These are phyloP conservation scores for Colletotrichum zoysiae DNA, from an alignment of 2,329 filamentous ascomycete species.

Conservation along the genomic window DNA sequence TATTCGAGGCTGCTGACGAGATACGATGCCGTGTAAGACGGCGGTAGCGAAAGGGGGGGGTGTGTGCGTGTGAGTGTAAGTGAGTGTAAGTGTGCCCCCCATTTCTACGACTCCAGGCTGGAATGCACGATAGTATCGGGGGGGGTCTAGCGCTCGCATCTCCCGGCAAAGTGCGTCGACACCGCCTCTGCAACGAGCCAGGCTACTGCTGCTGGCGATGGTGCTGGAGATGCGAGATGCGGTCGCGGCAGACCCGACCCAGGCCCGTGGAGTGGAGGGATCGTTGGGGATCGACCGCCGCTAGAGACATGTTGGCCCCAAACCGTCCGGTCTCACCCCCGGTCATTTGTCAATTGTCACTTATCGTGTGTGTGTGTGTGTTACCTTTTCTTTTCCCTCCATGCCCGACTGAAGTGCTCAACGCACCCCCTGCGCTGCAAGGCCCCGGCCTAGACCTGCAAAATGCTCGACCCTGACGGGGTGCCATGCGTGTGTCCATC, in stretches of 20 bases:
- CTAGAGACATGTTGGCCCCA: background rate
- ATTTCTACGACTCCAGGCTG: background rate
- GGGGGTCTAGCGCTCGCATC: conserved; percentile 10
- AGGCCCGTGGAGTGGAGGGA: conserved; percentile 12
- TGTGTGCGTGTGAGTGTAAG: background rate
- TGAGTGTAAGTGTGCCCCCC: background rate
- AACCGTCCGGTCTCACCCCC: conserved; percentile 1
- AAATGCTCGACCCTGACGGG: conserved; percentile 10
- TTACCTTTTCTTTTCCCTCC: background rate
- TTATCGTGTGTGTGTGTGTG: background rate
- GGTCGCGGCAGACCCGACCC: conserved; percentile 21
- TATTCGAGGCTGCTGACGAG: conserved; percentile 8
- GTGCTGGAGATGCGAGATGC: conserved; percentile 19
- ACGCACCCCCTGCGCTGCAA: background rate
- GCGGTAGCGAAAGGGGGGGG: background rate
- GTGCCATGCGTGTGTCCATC: background rate
- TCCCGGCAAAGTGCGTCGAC: conserved; percentile 7
- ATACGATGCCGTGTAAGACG: conserved; percentile 14
- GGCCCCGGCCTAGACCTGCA: conserved; percentile 7
- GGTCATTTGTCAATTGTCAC: conserved; percentile 9
- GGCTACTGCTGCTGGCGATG: background rate
- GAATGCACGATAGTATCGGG: conserved; percentile 15
- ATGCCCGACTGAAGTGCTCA: conserved; percentile 8
- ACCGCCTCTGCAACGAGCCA: conserved; percentile 1
- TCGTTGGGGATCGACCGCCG: conserved; percentile 11